Base-by-base conservation (phyloP, 768 basidiomycete genomes). In the Collybia nuda region DNA sequence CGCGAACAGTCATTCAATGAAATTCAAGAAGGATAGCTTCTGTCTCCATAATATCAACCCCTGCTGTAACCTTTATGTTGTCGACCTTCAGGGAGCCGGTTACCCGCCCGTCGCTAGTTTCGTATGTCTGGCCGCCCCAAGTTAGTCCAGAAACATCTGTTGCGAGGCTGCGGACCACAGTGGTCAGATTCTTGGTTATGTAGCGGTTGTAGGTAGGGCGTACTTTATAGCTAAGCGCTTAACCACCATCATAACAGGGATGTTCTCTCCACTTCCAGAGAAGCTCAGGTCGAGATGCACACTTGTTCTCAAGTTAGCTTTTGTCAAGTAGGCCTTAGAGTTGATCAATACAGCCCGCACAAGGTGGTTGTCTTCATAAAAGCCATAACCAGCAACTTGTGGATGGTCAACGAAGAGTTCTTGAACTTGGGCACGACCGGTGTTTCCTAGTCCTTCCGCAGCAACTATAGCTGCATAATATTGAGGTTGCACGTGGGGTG, bases 381-480 rank as follows among this genome's bases (percentile, higher is more conserved):
- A 76, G 2, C 79, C 86, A 58, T 87, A 88, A 26, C 82, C 86
- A 15, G 83, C 68, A 28, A 86, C 61, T 21, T 73, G 67, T 1
- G 72, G 42, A 53, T 80, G 64, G 53, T 73, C 59, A n/a, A 85
- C 66, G 12, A 50, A 52, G 24, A 87, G 65, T 62, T 88, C 84
- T 9, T 74, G 59, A 18, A 75, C 66, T 37, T 65, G 65, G 1
- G 75, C 66, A 5, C 57, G 56, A 5, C 76, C 74, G n/a, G 66
- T 72, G 11, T 59, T 54, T 8, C 84, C 81, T 32, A 85, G 76
- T 18, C 79, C 76, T 65, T 83, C 82, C 6, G 76, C 79, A 35
- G 77, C 75, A 37, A 86, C 74, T 50, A 88, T 74, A 3, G 80
- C 82, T 0, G 77, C 80, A 54, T 88, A 88, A 63, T 87, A 89